Evolutionary conservation across 345 rosid species (phyloP), one percentile per base, ranked within the genome.

Genomic region (Melaleuca alternifolia): DNA sequence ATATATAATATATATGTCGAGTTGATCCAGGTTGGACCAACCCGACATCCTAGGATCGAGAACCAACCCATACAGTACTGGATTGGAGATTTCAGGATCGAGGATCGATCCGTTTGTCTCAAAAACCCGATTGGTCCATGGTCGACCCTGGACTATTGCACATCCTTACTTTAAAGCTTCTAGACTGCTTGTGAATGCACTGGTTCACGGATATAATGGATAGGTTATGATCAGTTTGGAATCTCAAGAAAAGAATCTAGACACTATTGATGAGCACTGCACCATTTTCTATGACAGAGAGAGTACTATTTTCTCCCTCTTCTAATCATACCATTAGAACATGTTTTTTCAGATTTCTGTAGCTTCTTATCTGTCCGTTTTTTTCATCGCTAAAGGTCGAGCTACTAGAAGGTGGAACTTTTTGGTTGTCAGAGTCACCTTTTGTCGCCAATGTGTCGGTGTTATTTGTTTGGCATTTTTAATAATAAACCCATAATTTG

Each of bases 341-440:
- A 28, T 79, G 26, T 33, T 71, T 71, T 48, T 71, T 71, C 20
- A 13, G 48, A 71, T 18, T 37, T 44, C 37, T 20, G 7, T 71
- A 18, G 81, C 54, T 30, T 61, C 20, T 52, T 44, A 83, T 90
- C 79, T 41, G 83, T 37, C 57, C 51, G 10, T 86, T 85, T 86
- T n/a, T 86, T 77, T 87, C 87, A 50, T 89, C 76, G 90, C 87
- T 92, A 91, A 93, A 97, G 99, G 99, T 97, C 87, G 99, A 95
- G 91, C 88, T 95, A 84, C 88, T 96, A 86, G 99, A 97, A 91
- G 99, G 99, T 51, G 99, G 99, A 88, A 97, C 99, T 12, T 97
- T 97, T 92, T 97, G 99, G 99, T 86, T 97, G 90, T 97, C 99
- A 0, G 99, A 96, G 87, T 95, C 99, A 24, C 99, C 99, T 87